phyloP scores from a whole-genome alignment of 2,329 filamentous ascomycete species.

The Chaetomium olivaceum region DNA sequence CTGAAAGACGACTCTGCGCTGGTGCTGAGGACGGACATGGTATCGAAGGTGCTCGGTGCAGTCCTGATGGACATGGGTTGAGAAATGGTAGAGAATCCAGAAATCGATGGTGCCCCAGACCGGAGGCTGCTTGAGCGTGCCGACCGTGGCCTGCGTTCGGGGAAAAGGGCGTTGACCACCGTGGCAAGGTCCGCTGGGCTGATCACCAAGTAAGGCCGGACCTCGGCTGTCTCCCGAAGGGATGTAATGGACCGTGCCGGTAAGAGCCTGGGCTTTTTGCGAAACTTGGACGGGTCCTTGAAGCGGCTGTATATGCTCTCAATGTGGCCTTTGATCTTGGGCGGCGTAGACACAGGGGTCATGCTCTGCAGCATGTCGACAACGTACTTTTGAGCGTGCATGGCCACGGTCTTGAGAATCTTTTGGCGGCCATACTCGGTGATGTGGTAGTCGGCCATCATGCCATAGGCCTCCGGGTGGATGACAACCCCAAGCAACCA shows the following conservation, averaged over 20 bases:
- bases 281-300: slow-evolving; percentile 51
- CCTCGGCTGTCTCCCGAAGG: slow-evolving; percentile 72
- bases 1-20: slow-evolving; percentile 72
- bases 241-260: slow-evolving; percentile 72
- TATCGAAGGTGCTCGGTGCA: slow-evolving; percentile 60
- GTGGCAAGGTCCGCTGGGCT: slow-evolving; percentile 78
- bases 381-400: slow-evolving; percentile 76
- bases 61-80: slow-evolving; percentile 65
- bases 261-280: slow-evolving; percentile 59
- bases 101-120: slow-evolving; percentile 68
- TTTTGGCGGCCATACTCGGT: slow-evolving; percentile 86
- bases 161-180: slow-evolving; percentile 80
- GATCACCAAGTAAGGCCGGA: slow-evolving; percentile 77
- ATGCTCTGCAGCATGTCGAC: slow-evolving; percentile 73
- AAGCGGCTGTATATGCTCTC: slow-evolving; percentile 71
- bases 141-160: slow-evolving; percentile 67
- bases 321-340: slow-evolving; percentile 66
- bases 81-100: slow-evolving; percentile 67
- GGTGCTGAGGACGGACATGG: slow-evolving; percentile 69
- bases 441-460: slow-evolving; percentile 88
- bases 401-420: slow-evolving; percentile 75
- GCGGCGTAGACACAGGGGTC: slow-evolving; percentile 63
- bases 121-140: slow-evolving; percentile 61
- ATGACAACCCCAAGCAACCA: slow-evolving; percentile 83
- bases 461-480: slow-evolving; percentile 78